Evolutionary conservation across 306 rosid genomes (phyloP).

Genomic region (Quercus variabilis): DNA sequence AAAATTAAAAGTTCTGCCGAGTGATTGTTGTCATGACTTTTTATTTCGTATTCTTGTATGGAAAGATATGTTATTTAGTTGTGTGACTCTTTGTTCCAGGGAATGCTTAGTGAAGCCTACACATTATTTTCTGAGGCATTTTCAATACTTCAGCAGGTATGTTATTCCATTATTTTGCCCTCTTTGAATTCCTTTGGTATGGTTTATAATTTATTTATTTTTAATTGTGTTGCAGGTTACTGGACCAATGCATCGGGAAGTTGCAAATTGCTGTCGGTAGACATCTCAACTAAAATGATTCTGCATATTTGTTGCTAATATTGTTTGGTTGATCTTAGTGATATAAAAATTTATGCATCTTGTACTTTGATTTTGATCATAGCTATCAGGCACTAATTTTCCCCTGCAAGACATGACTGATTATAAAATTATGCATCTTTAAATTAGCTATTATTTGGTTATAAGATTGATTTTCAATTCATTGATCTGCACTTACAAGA

Average conservation of each 20-base stretch:
- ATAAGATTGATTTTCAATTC: background rate
- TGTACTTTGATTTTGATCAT: background rate
- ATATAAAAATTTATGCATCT: background rate
- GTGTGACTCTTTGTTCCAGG: constrained; percentile 48
- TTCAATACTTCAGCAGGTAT: constrained; percentile 94
- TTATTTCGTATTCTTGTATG: background rate
- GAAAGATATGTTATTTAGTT: background rate
- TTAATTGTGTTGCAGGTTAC: constrained; percentile 64
- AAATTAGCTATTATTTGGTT: background rate
- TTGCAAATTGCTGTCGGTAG: constrained; percentile 97
- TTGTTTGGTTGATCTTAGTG: background rate
- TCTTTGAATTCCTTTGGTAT: constrained; percentile 5
- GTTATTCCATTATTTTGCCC: constrained; percentile 17
- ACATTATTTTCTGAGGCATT: constrained; percentile 94
- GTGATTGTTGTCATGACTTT: background rate
- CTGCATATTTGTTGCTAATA: constrained; percentile 18
- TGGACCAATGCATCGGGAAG: constrained; percentile 98
- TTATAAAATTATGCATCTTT: background rate
- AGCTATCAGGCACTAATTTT: background rate
- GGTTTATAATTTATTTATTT: background rate
- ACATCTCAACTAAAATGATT: background rate
- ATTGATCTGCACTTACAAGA: background rate
- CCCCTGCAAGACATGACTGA: background rate
- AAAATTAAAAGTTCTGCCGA: background rate
- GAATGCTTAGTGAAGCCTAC: constrained; percentile 96